phyloP scores from a whole-genome alignment of 2,329 filamentous ascomycete species.

The Aspergillus sp. region DNA sequence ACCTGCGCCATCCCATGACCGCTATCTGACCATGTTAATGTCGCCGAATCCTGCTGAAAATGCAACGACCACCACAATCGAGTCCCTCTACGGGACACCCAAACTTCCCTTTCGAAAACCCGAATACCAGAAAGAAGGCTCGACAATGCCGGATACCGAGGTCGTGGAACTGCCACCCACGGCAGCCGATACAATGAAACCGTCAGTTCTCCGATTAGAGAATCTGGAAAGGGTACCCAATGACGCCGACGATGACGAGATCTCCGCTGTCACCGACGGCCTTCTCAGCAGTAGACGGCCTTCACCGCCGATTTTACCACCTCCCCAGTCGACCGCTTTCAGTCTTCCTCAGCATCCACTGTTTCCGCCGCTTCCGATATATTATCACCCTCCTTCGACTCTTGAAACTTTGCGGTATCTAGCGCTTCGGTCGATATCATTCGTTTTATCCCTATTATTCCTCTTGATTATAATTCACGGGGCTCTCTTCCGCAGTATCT shows the following conservation, averaged over 20 bases:
- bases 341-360: conserved; percentile 42
- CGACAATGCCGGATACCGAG: conserved; percentile 1
- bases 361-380: conserved; percentile 81
- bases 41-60: neutral
- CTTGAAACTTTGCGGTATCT: conserved; percentile 66
- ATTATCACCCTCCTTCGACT: conserved; percentile 67
- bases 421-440: conserved; percentile 66
- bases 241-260: conserved; percentile 4
- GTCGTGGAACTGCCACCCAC: neutral
- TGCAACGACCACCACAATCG: neutral
- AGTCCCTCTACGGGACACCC: neutral
- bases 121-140: neutral
- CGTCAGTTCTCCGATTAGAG: conserved; percentile 5
- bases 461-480: conserved; percentile 74
- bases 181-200: neutral
- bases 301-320: neutral
- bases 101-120: neutral
- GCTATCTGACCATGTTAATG: conserved; percentile 7
- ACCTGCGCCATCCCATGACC: neutral
- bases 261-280: conserved; percentile 13
- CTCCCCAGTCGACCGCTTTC: neutral
- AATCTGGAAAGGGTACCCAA: conserved; percentile 1
- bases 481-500: conserved; percentile 67
- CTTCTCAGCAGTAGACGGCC: conserved; percentile 8
- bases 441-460: conserved; percentile 75